Evolutionary conservation across 1,284 basidiomycete genomes (phyloP), one percentile per base, ranked within the genome.

Genomic region (Neonothopanus nambi): DNA sequence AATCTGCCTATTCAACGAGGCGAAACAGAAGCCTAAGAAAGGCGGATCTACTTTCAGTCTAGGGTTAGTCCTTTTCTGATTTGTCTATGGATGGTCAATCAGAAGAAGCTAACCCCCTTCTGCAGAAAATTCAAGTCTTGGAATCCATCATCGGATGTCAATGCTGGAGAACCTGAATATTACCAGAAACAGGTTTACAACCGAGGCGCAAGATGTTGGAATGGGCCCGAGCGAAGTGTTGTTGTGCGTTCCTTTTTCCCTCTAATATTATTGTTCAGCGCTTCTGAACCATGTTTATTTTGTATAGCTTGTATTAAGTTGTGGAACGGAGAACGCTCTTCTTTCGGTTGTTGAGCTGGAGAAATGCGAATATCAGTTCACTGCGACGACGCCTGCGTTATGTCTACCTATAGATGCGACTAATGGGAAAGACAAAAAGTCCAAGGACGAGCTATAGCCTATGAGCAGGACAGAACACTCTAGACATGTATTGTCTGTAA

Each of bases 361-460:
- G 71, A 99, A 99, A 75, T 99, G 96, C 75, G 93, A 96, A 71
- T 99, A 99, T 67, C 83, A 87, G 64, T 85, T 97, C 67, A 91
- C 86, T 47, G 93, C 85, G 11, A 93, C 90, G 24, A 86, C 87
- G 0, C 97, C 96, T 5, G 95, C 95, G 1, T 75, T 98, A 33
- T 99, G 96, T 70, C 78, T 85, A 67, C 89, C 91, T 23, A 57
- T 82, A 41, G 40, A 54, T 18, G 20, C 15, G 13, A 33, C 21
- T 24, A 47, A 78, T 15, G 71, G 68, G 15, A 67, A 67, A 8
- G 67, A 65, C 5, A 69, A 65, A 37, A 59, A 59, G 7, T 51
- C 59, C 23, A 44, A 50, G 63, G 85, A 85, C 52, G 84, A 87
- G 65, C 68, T 87, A 50, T 86, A 70, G 23, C 15, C 3, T 5